A percentile compares a stretch with the other conserved stretches of the same genome.
These are phyloP conservation scores for Russula sp. DNA, from an alignment of 768 basidiomycete species.

Conservation along the genomic window DNA sequence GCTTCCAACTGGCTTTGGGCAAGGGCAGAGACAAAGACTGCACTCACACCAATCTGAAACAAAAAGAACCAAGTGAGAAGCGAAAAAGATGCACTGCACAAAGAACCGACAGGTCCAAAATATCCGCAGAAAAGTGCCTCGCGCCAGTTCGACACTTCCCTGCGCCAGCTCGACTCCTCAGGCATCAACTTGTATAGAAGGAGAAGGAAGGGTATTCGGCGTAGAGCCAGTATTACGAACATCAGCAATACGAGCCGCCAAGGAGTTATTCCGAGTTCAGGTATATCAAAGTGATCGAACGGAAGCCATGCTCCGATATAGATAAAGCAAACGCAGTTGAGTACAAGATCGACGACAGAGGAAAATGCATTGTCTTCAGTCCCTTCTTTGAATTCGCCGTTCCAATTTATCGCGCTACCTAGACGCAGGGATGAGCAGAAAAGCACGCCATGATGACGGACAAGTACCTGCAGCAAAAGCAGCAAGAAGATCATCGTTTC, in stretches of 20 bases:
- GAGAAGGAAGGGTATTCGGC: conserved; percentile 76
- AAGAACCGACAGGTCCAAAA: conserved; percentile 50
- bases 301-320: conserved; percentile 90
- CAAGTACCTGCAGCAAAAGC: conserved; percentile 69
- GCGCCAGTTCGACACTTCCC: conserved; percentile 56
- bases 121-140: conserved; percentile 91
- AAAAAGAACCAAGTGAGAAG: background rate
- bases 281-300: conserved; percentile 48
- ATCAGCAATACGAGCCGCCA: conserved; percentile 68
- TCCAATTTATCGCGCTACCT: conserved; percentile 91
- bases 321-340: conserved; percentile 75
- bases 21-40: conserved; percentile 79
- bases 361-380: conserved; percentile 84
- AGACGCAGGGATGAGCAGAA: conserved; percentile 19
- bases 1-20: conserved; percentile 55
- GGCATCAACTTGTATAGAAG: conserved; percentile 78
- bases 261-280: conserved; percentile 53
- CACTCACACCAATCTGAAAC: conserved; percentile 80
- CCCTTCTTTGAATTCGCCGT: conserved; percentile 71
- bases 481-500: conserved; percentile 83
- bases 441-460: background rate
- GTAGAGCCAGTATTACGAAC: conserved; percentile 59
- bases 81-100: background rate
- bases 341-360: conserved; percentile 81
- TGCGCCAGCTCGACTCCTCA: conserved; percentile 33